Evolutionary conservation across 1,139 yeast genomes (phyloP).

Genomic region (Candida sanyaensis): DNA sequence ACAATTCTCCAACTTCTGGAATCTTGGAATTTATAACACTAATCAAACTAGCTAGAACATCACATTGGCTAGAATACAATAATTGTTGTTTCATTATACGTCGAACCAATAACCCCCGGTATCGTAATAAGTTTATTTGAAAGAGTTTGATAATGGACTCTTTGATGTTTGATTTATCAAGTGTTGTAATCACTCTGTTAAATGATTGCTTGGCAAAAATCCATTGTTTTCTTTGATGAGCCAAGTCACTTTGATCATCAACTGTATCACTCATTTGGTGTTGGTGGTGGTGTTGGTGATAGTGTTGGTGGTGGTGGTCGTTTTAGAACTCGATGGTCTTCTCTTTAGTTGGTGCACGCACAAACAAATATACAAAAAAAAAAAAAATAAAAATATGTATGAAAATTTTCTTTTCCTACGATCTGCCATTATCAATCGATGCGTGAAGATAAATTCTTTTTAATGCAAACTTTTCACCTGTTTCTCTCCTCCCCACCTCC

Average conservation of each 20-base stretch:
- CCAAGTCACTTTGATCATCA: neutral
- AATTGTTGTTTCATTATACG: conserved; percentile 59
- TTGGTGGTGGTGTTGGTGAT: too few relatives aligned
- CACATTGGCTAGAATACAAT: conserved; percentile 38
- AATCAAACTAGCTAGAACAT: conserved; percentile 58
- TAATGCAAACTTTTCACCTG: too few relatives aligned
- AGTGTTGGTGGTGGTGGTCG: neutral
- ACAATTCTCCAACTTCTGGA: conserved; percentile 67
- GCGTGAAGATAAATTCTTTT: too few relatives aligned
- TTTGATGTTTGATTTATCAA: conserved; percentile 49
- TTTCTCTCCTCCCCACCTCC: neutral
- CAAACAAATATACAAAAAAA: too few relatives aligned
- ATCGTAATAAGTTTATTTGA: conserved; percentile 55
- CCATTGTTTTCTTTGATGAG: conserved; percentile 56
- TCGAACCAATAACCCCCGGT: conserved; percentile 60
- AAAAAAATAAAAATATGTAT: too few relatives aligned
- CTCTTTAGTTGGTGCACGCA: too few relatives aligned
- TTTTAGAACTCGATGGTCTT: too few relatives aligned
- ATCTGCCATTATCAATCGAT: too few relatives aligned
- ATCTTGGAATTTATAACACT: conserved; percentile 66
- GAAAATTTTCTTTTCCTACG: too few relatives aligned
- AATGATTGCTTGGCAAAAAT: conserved; percentile 48
- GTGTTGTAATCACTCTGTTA: conserved; percentile 48
- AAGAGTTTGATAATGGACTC: conserved; percentile 51
- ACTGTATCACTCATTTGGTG: neutral